Evolutionary conservation across 768 basidiomycete species (phyloP).

Genomic region (Collybiopsis luxurians): DNA sequence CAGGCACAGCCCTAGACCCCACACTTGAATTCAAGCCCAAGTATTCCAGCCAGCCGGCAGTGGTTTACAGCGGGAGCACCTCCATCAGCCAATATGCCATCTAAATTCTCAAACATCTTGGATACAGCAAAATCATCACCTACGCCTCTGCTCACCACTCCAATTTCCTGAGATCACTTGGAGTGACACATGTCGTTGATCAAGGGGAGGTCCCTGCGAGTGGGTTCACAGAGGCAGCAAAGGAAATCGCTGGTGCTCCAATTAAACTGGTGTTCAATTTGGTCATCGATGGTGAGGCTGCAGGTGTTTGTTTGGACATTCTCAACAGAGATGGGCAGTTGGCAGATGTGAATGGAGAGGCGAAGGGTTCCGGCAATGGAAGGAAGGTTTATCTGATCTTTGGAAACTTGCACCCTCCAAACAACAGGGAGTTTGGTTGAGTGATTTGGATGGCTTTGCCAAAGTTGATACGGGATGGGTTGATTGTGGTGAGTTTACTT

Average conservation of each 20-base stretch:
- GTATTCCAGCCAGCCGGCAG: conserved; percentile 40
- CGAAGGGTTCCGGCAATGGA: background rate
- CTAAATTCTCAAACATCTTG: background rate
- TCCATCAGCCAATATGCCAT: conserved; percentile 44
- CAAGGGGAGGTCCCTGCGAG: conserved; percentile 7
- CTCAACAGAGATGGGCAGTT: conserved; percentile 3
- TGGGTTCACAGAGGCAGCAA: background rate
- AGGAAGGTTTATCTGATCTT: background rate
- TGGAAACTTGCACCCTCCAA: background rate
- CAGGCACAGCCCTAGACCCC: conserved; percentile 38
- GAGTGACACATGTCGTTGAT: conserved; percentile 40
- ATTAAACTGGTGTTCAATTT: conserved; percentile 5
- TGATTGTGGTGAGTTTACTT: conserved; percentile 3
- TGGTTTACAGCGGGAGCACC: conserved; percentile 47
- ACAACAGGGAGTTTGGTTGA: conserved; percentile 1
- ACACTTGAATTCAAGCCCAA: conserved; percentile 36
- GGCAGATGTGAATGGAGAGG: background rate
- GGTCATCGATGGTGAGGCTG: background rate
- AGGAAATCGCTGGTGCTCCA: background rate
- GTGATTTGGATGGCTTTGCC: background rate
- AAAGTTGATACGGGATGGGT: background rate
- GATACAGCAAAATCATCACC: conserved; percentile 27
- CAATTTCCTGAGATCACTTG: conserved; percentile 29
- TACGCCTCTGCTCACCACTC: conserved; percentile 31
- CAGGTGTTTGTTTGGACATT: background rate